A percentile compares a stretch with the other conserved stretches of the same genome.
Evolutionary conservation across 192 early-diverging fungal species (phyloP).

Genomic region (Coemansia sp.): DNA sequence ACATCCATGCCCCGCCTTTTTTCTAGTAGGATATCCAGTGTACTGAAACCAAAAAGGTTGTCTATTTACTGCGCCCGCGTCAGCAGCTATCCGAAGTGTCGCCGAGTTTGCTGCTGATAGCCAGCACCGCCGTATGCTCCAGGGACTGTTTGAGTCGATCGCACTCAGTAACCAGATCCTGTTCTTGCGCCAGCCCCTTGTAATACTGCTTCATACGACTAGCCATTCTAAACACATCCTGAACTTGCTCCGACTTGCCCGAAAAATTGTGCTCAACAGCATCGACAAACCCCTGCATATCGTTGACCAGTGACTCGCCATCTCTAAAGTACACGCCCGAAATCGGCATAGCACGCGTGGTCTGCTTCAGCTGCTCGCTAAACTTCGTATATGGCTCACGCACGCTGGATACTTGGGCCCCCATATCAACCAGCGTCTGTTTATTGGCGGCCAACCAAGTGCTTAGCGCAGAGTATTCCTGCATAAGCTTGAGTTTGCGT

Average conservation of each 20-base stretch:
- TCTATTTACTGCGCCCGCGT: neutral
- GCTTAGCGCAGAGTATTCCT: constrained; percentile 30
- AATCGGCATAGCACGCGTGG: constrained; percentile 48
- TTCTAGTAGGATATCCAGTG: neutral
- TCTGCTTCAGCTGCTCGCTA: constrained; percentile 18
- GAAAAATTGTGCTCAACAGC: constrained; percentile 25
- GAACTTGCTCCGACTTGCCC: neutral
- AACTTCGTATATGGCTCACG: constrained; percentile 24
- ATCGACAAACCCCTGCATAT: constrained; percentile 27
- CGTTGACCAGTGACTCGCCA: constrained; percentile 26
- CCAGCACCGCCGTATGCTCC: constrained; percentile 31
- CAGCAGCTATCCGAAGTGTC: neutral
- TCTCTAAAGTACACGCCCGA: constrained; percentile 29
- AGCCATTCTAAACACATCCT: constrained; percentile 16
- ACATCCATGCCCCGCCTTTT: neutral
- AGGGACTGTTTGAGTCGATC: constrained; percentile 30
- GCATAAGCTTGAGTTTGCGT: constrained; percentile 46
- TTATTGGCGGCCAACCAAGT: constrained; percentile 32
- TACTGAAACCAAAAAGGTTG: neutral
- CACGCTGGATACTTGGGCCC: constrained; percentile 14
- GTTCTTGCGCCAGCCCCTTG: constrained; percentile 22
- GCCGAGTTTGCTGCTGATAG: constrained; percentile 19
- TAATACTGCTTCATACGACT: constrained; percentile 19
- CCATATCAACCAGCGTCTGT: constrained; percentile 19
- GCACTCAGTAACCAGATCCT: constrained; percentile 43